Evolutionary conservation across 805 yeast species (phyloP), one percentile per base, ranked within the genome.

Genomic region (Wickerhamia fluorescens): DNA sequence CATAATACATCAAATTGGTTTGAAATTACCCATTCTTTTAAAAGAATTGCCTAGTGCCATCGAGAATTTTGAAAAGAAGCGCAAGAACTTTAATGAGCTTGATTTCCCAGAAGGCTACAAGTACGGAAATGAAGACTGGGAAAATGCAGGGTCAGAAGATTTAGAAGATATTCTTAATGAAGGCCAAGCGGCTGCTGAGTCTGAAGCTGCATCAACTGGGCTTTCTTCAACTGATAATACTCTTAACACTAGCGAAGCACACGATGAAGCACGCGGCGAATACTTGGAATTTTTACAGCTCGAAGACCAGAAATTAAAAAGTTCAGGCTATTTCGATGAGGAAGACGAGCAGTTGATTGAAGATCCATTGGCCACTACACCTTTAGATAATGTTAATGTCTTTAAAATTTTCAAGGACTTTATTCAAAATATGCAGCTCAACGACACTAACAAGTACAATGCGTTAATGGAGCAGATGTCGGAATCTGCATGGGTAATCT

Each of bases 311-410:
- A 58, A 57, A 28, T 39, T 63, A 28, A 51, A 54, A 24, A 46
- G 53, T 12, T 43, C 55, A 4, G 65, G 62, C 1, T 53, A 31
- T 24, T 39, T 28, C 21, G 34, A 30, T 14, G 40, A 35, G 11
- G 42, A 38, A 8, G 36, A 37, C 4, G 49, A 41, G 16, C 34
- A 31, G 7, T 31, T 44, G 5, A 28, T 29, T 8, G 55, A 49
- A 26, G 53, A 49, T 25, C 51, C 51, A 1, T 38, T 49, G 32
- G 51, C 52, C 4, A 36, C 46, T 18, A 79, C 88, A 1, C 78
- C 94, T 2, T 66, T 92, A 28, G 96, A 89, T 48, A 59, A 65
- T 22, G 58, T 88, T 27, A 80, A 89, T 48, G 76, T 83, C 3
- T 85, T 76, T 51, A 63, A 64, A 10, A 70, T 75, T 2, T 76